phyloP scores from a whole-genome alignment of 768 basidiomycete genomes.

The Phylloporus arenicola region DNA sequence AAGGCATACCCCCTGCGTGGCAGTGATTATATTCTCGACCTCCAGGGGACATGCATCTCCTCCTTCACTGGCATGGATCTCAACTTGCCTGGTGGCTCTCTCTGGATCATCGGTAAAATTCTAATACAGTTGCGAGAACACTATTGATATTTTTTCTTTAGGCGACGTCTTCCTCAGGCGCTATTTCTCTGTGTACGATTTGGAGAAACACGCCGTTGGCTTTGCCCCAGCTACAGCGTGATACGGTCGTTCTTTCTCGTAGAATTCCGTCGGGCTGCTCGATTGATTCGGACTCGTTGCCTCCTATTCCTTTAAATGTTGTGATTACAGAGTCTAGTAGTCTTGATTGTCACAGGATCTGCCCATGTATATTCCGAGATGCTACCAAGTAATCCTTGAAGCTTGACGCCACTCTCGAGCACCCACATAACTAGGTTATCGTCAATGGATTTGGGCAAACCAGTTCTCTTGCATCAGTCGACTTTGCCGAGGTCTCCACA shows the following conservation, averaged over 20 bases:
- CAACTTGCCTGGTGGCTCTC: conserved; percentile 68
- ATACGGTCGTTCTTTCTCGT: neutral
- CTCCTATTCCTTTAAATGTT: neutral
- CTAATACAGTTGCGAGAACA: neutral
- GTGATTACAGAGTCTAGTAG: neutral
- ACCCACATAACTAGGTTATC: neutral
- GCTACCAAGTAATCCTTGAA: neutral
- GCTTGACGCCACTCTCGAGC: no score
- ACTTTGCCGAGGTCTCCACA: neutral
- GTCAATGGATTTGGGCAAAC: conserved; percentile 13
- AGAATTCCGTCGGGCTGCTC: conserved; percentile 7
- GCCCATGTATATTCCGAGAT: neutral
- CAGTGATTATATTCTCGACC: conserved; percentile 83
- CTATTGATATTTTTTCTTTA: conserved; percentile 21
- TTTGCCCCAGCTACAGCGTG: conserved; percentile 49
- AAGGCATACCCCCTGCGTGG: conserved; percentile 75
- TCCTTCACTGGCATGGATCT: conserved; percentile 91
- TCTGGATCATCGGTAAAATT: conserved; percentile 83
- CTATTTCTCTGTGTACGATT: conserved; percentile 88
- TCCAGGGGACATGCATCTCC: conserved; percentile 90
- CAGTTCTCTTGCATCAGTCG: conserved; percentile 2
- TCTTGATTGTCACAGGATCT: neutral
- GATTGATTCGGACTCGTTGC: conserved; percentile 7
- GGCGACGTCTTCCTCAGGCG: conserved; percentile 90
- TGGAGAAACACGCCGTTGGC: conserved; percentile 73